These are phyloP conservation scores for Hypoxylon trugodes DNA, from an alignment of 495 filamentous ascomycete genomes.

Conservation along the genomic window DNA sequence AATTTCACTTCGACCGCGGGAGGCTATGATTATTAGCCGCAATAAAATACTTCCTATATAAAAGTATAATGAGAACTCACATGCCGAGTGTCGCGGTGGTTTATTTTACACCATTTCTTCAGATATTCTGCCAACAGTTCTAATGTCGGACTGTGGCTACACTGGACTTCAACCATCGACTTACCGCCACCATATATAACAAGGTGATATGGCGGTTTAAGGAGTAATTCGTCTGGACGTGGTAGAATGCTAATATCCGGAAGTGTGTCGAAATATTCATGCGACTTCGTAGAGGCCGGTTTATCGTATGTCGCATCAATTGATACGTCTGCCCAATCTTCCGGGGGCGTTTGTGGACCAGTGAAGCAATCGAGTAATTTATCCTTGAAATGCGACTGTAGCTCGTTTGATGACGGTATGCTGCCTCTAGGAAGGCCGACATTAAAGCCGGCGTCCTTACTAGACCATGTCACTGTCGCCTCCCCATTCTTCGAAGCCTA, in stretches of 20 bases:
- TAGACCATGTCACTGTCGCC: slow-evolving; percentile 37
- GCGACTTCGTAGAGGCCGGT: slow-evolving; percentile 21
- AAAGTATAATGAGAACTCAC: slow-evolving; percentile 26
- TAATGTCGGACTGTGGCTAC: slow-evolving; percentile 51
- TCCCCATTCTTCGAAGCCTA: slow-evolving; percentile 13
- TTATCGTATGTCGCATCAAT: slow-evolving; percentile 37
- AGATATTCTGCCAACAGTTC: slow-evolving; percentile 50
- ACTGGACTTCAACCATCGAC: slow-evolving; percentile 42
- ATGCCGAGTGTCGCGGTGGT: slow-evolving; percentile 44
- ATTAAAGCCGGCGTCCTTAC: slow-evolving; percentile 37
- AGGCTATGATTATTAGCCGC: slow-evolving; percentile 36
- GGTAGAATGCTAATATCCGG: slow-evolving; percentile 44
- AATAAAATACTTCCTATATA: not conserved
- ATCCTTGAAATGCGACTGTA: slow-evolving; percentile 42
- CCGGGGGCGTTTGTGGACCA: slow-evolving; percentile 21
- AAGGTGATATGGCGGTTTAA: slow-evolving; percentile 52
- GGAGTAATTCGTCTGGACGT: slow-evolving; percentile 48
- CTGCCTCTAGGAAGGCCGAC: slow-evolving; percentile 44
- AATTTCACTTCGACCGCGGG: slow-evolving; percentile 46
- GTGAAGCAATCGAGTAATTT: slow-evolving; percentile 43
- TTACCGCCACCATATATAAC: slow-evolving; percentile 25
- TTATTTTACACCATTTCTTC: slow-evolving; percentile 48
- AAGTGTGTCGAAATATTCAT: slow-evolving; percentile 32
- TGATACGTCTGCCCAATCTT: slow-evolving; percentile 48
- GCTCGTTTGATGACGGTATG: slow-evolving; percentile 33